Conservation (phyloP, 2,329 filamentous ascomycete species). For the Penicillium nordicum region DNA sequence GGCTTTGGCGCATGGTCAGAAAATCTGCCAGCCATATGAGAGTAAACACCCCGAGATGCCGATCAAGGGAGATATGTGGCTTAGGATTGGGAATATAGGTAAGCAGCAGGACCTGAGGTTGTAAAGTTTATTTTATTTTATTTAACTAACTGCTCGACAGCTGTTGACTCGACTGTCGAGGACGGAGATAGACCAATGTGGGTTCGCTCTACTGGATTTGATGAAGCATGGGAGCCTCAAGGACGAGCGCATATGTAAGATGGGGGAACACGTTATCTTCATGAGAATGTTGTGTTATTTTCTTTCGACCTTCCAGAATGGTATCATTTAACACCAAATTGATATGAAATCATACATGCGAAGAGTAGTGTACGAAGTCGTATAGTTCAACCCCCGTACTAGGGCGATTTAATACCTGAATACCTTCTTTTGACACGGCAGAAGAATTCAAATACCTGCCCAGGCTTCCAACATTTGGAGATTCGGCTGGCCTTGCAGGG, state of each 20-base stretch:
- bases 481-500: too few species aligned
- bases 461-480: too few species aligned
- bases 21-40: conserved; percentile 42
- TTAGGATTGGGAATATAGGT: conserved; percentile 46
- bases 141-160: conserved; percentile 21
- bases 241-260: conserved; percentile 21
- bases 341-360: too few species aligned
- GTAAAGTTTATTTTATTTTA: background rate
- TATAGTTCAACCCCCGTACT: too few species aligned
- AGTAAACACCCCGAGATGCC: conserved; percentile 24
- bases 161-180: conserved; percentile 36
- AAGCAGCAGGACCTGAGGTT: conserved; percentile 12
- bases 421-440: too few species aligned
- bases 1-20: conserved; percentile 64
- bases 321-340: background rate
- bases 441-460: too few species aligned
- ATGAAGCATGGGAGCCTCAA: conserved; percentile 39
- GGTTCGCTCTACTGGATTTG: conserved; percentile 42
- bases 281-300: background rate
- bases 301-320: background rate
- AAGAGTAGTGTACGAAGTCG: too few species aligned
- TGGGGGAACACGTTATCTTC: background rate
- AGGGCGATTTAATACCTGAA: too few species aligned
- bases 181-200: conserved; percentile 28
- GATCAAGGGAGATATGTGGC: conserved; percentile 45